Base-by-base conservation (phyloP, 202 grass and related monocot genomes). In the Tripidium arundinaceum region DNA sequence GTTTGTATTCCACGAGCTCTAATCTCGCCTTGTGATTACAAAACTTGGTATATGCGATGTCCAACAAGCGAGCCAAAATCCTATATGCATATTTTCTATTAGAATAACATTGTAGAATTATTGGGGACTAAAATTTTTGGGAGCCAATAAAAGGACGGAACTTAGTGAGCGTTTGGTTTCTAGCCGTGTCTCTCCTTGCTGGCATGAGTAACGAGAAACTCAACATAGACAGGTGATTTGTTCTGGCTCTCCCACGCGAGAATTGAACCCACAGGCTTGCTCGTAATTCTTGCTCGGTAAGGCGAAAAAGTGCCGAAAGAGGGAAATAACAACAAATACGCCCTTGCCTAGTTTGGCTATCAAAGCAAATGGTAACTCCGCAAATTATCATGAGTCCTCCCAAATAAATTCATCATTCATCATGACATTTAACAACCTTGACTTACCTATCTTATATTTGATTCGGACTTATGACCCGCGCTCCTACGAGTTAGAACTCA, bases 391-490 rank as follows among this genome's bases (percentile, higher is more conserved):
- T 25, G 21, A 24, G 21, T 5, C 8, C 54, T 3, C 2, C 3
- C 3, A 2, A 25, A 25, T 58, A 4, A 58, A 25, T 25, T 58
- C 22, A 25, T 11, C 22, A 1, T 11, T 58, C 9, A 58, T 11
- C 21, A 24, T 24, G 3, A 58, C n/a, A 24, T 25, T 57, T 58
- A 24, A 25, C 8, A 1, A 58, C n/a, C 21, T 24, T 24, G 1
- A 11, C 18, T n/a, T 19, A 3, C 0, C 0, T n/a, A 7, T 50
- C 6, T n/a, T 0, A 0, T 50, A 19, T n/a, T 50, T 50, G 47
- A 8, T 50, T 2, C 0, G 0, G 0, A 8, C 47, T 50, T 19
- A n/a, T n/a, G n/a, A n/a, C n/a, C n/a, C n/a, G n/a, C n/a, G n/a
- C n/a, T n/a, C n/a, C n/a, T n/a, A n/a, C 14, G 5, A 18, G 5